Conservation (phyloP, 2,329 filamentous ascomycete genomes). For the Penicillium sp. region DNA sequence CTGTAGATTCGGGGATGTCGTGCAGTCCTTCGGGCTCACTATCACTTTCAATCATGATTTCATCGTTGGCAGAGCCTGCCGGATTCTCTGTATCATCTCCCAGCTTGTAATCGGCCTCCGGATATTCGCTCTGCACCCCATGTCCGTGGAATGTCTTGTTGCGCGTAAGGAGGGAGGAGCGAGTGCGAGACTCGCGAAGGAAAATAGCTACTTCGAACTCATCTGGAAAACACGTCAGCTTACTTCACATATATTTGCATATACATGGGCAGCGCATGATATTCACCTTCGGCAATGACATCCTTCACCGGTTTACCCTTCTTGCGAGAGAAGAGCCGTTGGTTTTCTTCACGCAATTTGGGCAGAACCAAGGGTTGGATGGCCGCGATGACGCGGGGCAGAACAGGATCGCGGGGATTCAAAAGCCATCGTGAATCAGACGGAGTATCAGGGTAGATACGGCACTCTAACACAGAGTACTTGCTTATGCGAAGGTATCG, state of each 20-base stretch:
- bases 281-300: slow-evolving; percentile 76
- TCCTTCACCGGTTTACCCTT: slow-evolving; percentile 86
- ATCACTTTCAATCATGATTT: slow-evolving; percentile 62
- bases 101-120: neutral
- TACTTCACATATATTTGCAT: slow-evolving; percentile 55
- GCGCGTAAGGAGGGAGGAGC: slow-evolving; percentile 84
- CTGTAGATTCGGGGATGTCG: slow-evolving; percentile 59
- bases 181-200: slow-evolving; percentile 79
- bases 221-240: slow-evolving; percentile 84
- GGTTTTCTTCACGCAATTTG: slow-evolving; percentile 84
- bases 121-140: slow-evolving; percentile 15
- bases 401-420: slow-evolving; percentile 71
- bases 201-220: slow-evolving; percentile 97
- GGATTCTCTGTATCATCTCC: slow-evolving; percentile 29
- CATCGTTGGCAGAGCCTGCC: slow-evolving; percentile 31
- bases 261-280: neutral
- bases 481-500: slow-evolving; percentile 90
- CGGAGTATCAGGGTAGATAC: slow-evolving; percentile 93
- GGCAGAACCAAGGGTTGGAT: slow-evolving; percentile 85
- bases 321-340: slow-evolving; percentile 62
- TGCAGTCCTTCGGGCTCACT: slow-evolving; percentile 55
- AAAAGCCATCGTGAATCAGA: slow-evolving; percentile 81
- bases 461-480: slow-evolving; percentile 92
- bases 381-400: slow-evolving; percentile 80
- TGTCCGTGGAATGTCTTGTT: slow-evolving; percentile 73